A percentile compares a stretch with the other conserved stretches of the same genome.
Evolutionary conservation across 306 rosid species (phyloP).

Genomic region (Sesbania bispinosa): DNA sequence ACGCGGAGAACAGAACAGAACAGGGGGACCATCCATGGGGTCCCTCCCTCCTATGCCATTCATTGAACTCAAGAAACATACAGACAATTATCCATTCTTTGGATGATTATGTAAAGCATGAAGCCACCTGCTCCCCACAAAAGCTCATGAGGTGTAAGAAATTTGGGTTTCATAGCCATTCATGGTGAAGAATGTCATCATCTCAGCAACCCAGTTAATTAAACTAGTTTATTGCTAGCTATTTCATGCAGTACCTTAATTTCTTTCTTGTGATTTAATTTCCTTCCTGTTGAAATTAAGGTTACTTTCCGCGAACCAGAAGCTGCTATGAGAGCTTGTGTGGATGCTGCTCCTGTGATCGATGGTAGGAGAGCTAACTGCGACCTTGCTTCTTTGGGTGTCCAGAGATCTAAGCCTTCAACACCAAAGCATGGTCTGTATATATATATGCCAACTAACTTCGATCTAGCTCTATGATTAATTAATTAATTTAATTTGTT

Average conservation of each 20-base stretch:
- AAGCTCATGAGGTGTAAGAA: conserved; percentile 40
- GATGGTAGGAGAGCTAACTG: conserved; percentile 97
- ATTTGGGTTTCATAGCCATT: conserved; percentile 23
- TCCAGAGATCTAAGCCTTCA: conserved; percentile 99
- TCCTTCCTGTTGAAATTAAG: conserved; percentile 47
- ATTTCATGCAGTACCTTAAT: no score
- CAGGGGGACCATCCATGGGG: no score
- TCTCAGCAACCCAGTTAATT: neutral
- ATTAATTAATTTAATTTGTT: no score
- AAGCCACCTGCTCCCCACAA: conserved; percentile 1
- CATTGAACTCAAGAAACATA: no score
- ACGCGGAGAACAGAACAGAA: no score
- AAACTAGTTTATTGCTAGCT: no score
- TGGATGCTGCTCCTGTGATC: conserved; percentile 94
- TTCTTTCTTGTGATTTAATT: no score
- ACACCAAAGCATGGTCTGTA: conserved; percentile 83
- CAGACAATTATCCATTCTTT: no score
- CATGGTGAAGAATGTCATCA: conserved; percentile 45
- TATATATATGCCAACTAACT: no score
- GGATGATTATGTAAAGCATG: neutral
- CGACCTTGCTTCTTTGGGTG: conserved; percentile 98
- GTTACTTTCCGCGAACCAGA: conserved; percentile 91
- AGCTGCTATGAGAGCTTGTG: conserved; percentile 98
- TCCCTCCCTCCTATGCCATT: no score
- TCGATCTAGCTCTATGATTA: no score